Percentiles rank a stretch among this genome's conserved stretches.
phyloP scores from a whole-genome alignment of 1,284 basidiomycete genomes.

The Boletellus sp. region DNA sequence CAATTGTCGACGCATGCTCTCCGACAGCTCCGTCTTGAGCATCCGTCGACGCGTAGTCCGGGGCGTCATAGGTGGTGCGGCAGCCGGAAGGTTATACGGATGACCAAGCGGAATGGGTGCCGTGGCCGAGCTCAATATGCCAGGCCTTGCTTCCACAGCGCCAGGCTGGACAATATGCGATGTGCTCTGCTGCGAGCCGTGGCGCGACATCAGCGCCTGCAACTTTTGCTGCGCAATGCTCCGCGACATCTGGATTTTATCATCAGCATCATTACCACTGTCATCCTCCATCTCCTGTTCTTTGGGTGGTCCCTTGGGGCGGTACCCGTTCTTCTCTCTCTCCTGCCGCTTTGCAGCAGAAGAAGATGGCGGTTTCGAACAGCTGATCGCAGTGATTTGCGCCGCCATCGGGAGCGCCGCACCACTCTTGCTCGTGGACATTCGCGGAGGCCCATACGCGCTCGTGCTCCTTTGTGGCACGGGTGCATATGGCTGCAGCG shows the following conservation, averaged over 20 bases:
- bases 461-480: slow-evolving; percentile 32
- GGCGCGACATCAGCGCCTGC: slow-evolving; percentile 46
- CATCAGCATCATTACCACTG: slow-evolving; percentile 50
- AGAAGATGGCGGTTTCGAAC: slow-evolving; percentile 22
- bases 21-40: slow-evolving; percentile 82
- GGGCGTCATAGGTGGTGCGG: slow-evolving; percentile 74
- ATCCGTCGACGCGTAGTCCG: slow-evolving; percentile 81
- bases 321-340: slow-evolving; percentile 40
- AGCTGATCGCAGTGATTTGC: slow-evolving; percentile 46
- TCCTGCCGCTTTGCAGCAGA: slow-evolving; percentile 15
- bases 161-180: slow-evolving; percentile 18
- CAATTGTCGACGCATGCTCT: slow-evolving; percentile 77
- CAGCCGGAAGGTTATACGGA: slow-evolving; percentile 70
- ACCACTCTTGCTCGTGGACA: slow-evolving; percentile 61
- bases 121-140: slow-evolving; percentile 21
- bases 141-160: slow-evolving; percentile 10
- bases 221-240: slow-evolving; percentile 63
- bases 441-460: slow-evolving; percentile 27
- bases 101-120: slow-evolving; percentile 60
- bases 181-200: slow-evolving; percentile 28
- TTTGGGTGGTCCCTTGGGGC: slow-evolving; percentile 61
- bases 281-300: slow-evolving; percentile 70
- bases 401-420: slow-evolving; percentile 62
- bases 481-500: slow-evolving; percentile 6
- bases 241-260: slow-evolving; percentile 51